Conservation (phyloP, 2,329 filamentous ascomycete genomes). For the Xenoacremonium recifei region DNA sequence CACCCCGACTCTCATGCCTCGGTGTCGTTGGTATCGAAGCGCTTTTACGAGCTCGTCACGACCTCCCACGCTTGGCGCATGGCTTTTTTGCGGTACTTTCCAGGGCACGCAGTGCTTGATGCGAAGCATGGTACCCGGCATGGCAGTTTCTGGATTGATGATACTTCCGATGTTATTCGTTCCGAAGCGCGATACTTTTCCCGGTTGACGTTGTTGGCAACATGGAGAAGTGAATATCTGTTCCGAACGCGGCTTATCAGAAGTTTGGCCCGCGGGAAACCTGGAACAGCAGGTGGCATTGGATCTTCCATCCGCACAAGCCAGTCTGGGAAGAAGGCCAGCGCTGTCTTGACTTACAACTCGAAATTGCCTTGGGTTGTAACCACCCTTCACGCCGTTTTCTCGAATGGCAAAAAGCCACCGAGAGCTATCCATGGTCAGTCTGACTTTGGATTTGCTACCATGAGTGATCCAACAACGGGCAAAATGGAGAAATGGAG, state of each 20-base stretch:
- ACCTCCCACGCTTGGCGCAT: conserved; percentile 92
- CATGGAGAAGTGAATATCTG: conserved; percentile 96
- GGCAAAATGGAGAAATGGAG: conserved; percentile 83
- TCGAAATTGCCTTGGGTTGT: conserved; percentile 79
- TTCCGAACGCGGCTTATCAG: conserved; percentile 80
- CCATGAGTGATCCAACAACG: conserved; percentile 73
- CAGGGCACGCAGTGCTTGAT: conserved; percentile 56
- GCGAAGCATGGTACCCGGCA: conserved; percentile 26
- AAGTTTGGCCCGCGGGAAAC: conserved; percentile 79
- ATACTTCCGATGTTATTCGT: conserved; percentile 54
- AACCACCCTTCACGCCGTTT: conserved; percentile 77
- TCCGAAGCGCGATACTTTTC: conserved; percentile 79
- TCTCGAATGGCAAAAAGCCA: conserved; percentile 68
- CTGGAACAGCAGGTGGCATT: conserved; percentile 54
- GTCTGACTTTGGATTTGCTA: conserved; percentile 74
- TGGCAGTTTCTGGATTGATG: conserved; percentile 40
- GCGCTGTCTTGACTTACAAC: conserved; percentile 79
- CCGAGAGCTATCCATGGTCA: conserved; percentile 83
- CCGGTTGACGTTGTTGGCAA: conserved; percentile 78
- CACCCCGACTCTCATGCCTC: conserved; percentile 79
- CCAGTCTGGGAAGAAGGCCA: conserved; percentile 57
- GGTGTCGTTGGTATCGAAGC: conserved; percentile 81
- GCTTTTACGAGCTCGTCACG: conserved; percentile 83
- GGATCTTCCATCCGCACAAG: conserved; percentile 51
- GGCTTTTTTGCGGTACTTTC: conserved; percentile 89